A percentile compares a stretch with the other conserved stretches of the same genome.
Conservation (phyloP, 805 yeast genomes). For the Candida loeiensis region DNA sequence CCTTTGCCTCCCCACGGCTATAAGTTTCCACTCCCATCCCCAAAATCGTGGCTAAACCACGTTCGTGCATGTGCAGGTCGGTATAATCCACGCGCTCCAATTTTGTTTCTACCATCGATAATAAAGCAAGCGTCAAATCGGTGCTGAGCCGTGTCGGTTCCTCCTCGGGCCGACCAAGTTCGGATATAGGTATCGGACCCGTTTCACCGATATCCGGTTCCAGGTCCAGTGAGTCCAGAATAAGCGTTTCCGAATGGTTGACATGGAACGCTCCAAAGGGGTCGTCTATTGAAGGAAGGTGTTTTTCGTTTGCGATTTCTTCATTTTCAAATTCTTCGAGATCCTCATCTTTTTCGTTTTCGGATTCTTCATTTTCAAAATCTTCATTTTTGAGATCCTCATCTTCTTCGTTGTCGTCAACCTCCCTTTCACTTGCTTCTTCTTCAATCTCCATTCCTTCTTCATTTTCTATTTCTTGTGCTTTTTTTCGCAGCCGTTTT, state of each 20-base stretch:
- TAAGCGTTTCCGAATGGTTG: background rate
- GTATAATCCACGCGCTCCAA: conserved; percentile 10
- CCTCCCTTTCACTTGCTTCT: too few species aligned
- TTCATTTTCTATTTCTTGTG: too few species aligned
- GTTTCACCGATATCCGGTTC: background rate
- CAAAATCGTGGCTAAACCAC: conserved; percentile 12
- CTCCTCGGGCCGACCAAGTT: background rate
- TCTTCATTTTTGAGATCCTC: too few species aligned
- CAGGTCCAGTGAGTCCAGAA: background rate
- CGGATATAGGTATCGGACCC: background rate
- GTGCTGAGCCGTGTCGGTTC: background rate
- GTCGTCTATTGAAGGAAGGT: background rate
- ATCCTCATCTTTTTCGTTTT: background rate
- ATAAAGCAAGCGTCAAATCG: background rate
- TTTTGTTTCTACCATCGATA: conserved; percentile 5
- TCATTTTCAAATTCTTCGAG: background rate
- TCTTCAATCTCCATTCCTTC: background rate
- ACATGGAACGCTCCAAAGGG: background rate
- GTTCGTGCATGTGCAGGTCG: conserved; percentile 13
- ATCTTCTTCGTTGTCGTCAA: too few species aligned
- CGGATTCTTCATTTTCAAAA: too few species aligned
- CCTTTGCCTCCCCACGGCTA: conserved; percentile 10
- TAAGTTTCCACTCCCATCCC: conserved; percentile 7
- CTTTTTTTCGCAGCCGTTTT: too few species aligned
- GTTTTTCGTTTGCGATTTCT: background rate